A percentile compares a stretch with the other conserved stretches of the same genome.
Conservation (phyloP, 1,284 basidiomycete genomes). For the Chondrostereum purpureum region DNA sequence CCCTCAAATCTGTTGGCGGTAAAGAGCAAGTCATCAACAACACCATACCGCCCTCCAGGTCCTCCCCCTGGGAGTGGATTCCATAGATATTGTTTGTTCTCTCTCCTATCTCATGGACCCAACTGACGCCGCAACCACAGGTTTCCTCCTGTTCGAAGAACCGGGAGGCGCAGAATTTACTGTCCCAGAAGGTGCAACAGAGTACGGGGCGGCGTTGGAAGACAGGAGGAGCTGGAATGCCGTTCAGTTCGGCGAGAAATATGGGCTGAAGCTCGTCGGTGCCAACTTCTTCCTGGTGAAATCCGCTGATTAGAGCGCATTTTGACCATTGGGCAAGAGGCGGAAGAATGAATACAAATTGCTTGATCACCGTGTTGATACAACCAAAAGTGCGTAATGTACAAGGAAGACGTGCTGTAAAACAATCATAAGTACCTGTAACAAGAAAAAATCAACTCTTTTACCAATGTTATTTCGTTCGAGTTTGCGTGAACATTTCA, state of each 20-base stretch:
- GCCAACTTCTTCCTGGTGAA: conserved; percentile 45
- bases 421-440: too few relatives aligned
- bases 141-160: conserved; percentile 58
- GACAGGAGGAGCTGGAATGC: conserved; percentile 51
- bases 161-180: conserved; percentile 32
- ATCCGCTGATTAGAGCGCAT: too few relatives aligned
- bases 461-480: too few relatives aligned
- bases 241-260: conserved; percentile 41
- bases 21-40: conserved; percentile 41
- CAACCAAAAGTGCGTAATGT: too few relatives aligned
- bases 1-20: conserved; percentile 28
- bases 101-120: neutral
- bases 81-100: conserved; percentile 50
- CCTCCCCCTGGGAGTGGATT: conserved; percentile 49
- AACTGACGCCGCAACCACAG: conserved; percentile 22
- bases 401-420: too few relatives aligned
- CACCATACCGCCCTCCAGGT: conserved; percentile 53
- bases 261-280: conserved; percentile 53
- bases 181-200: conserved; percentile 39
- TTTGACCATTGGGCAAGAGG: too few relatives aligned
- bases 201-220: conserved; percentile 38
- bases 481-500: conserved; percentile 26
- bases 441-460: too few relatives aligned
- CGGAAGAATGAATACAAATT: too few relatives aligned
- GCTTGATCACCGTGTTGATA: too few relatives aligned